Evolutionary conservation across 2,329 filamentous ascomycete species (phyloP), one percentile per base, ranked within the genome.

Genomic region (Harringtonia lauricola): DNA sequence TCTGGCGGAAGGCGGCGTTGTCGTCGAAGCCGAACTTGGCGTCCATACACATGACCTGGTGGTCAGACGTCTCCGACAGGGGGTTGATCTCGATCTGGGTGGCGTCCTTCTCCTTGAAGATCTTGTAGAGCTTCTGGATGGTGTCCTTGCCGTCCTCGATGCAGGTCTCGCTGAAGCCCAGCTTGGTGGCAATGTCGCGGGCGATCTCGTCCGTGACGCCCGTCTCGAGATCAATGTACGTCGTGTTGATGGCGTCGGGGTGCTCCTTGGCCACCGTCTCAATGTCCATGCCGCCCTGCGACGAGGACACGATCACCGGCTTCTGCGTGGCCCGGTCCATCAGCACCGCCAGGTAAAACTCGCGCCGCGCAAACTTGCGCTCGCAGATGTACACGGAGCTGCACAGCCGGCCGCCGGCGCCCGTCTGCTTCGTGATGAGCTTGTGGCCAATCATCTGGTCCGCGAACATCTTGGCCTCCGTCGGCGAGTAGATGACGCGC

Each of bases 71-170:
- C 77, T 98, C 92, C 43, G 88, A 94, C 39, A 98, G 80, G 50
- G 92, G 92, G 78, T 98, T 98, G 74, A 98, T 98, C 73, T 98
- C 92, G 61, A 98, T 96, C 73, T 98, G 92, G 49, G 92, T 98
- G 47, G 90, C 86, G 67, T 98, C 92, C 72, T 87, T 94, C 74
- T 98, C 92, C 72, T 84, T 81, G 77, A 98, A 98, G 68, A 96
- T 85, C 73, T 87, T 83, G 83, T 98, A 98, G 52, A 98, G 81
- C 72, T 95, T 96, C 77, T 98, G 85, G 70, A 98, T 95, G 53
- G 88, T 94, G 62, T 86, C 80, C 73, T 87, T 94, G 62, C 89
- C 92, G 49, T 95, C 87, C 65, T 94, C 85, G 62, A 98, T 76
- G 74, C 90, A 96, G 72, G 95, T 89, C 70, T 94, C 86, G 59